Evolutionary conservation across 1,139 yeast species (phyloP).

Genomic region (Blastobotrys raffinosifermentans): DNA sequence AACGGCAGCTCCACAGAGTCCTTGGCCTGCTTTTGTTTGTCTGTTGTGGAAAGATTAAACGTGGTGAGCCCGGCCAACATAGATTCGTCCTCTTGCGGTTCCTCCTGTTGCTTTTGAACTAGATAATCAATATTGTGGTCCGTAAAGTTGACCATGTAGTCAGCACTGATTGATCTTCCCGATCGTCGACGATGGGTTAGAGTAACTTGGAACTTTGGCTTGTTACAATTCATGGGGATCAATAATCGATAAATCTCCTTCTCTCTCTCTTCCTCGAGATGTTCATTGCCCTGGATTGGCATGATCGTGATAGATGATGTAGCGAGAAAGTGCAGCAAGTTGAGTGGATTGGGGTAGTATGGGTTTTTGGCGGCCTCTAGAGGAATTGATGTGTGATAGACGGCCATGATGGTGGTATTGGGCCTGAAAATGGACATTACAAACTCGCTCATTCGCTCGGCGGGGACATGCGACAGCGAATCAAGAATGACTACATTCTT

Average conservation of each 20-base stretch:
- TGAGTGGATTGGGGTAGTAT: slow-evolving; percentile 47
- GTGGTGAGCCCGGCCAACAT: slow-evolving; percentile 73
- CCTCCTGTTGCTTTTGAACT: slow-evolving; percentile 35
- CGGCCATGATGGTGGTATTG: slow-evolving; percentile 49
- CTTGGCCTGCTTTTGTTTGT: slow-evolving; percentile 67
- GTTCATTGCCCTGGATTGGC: slow-evolving; percentile 34
- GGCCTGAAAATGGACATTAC: slow-evolving; percentile 54
- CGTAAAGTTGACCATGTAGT: slow-evolving; percentile 46
- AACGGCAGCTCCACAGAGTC: slow-evolving; percentile 87
- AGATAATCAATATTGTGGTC: slow-evolving; percentile 47
- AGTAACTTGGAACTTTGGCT: slow-evolving; percentile 40
- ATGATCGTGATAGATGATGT: slow-evolving; percentile 59
- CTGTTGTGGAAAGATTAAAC: slow-evolving; percentile 71
- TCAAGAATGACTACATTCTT: slow-evolving; percentile 48
- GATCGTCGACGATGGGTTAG: slow-evolving; percentile 73
- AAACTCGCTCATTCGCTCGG: slow-evolving; percentile 45
- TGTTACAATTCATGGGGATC: slow-evolving; percentile 50
- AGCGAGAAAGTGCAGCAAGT: slow-evolving; percentile 59
- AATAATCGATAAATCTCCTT: slow-evolving; percentile 38
- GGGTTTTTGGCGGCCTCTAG: slow-evolving; percentile 12
- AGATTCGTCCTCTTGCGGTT: slow-evolving; percentile 31
- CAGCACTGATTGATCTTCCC: slow-evolving; percentile 65
- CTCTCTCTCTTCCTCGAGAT: slow-evolving; percentile 49
- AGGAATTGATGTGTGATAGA: slow-evolving; percentile 41
- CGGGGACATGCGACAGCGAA: slow-evolving; percentile 55